Evolutionary conservation across 441 rosid genomes (phyloP).

Genomic region (Syzygium malaccense): DNA sequence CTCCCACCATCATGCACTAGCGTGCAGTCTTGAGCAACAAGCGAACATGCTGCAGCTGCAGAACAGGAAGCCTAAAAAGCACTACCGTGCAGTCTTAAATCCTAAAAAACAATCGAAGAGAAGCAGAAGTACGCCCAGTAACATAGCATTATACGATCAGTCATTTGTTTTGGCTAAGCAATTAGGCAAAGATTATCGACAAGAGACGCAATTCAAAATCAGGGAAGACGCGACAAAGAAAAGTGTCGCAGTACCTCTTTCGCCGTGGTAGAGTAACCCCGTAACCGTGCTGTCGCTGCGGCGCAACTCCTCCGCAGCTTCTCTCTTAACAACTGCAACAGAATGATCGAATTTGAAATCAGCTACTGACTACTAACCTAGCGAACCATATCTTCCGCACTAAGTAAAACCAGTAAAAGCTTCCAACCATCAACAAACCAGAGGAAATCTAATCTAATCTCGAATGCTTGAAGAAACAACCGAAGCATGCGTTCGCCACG

Average conservation of each 20-base stretch:
- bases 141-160: neutral
- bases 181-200: neutral
- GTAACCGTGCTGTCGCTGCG: constrained; percentile 18
- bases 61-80: neutral
- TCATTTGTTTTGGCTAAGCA: neutral
- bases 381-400: neutral
- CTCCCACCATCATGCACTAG: neutral
- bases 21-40: neutral
- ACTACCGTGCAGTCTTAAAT: neutral
- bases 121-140: neutral
- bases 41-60: neutral
- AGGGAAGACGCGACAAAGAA: neutral
- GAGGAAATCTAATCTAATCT: neutral
- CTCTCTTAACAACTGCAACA: constrained; percentile 17
- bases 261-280: constrained; percentile 35
- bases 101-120: neutral
- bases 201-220: neutral
- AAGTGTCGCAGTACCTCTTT: constrained; percentile 29
- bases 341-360: neutral
- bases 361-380: neutral
- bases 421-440: neutral
- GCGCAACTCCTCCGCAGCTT: constrained; percentile 25
- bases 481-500: neutral
- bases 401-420: neutral
- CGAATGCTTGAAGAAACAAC: neutral